A percentile compares a stretch with the other conserved stretches of the same genome.
Evolutionary conservation across 108 stramenopile species (phyloP).

Genomic region (Pseudonitzschia multiseries): DNA sequence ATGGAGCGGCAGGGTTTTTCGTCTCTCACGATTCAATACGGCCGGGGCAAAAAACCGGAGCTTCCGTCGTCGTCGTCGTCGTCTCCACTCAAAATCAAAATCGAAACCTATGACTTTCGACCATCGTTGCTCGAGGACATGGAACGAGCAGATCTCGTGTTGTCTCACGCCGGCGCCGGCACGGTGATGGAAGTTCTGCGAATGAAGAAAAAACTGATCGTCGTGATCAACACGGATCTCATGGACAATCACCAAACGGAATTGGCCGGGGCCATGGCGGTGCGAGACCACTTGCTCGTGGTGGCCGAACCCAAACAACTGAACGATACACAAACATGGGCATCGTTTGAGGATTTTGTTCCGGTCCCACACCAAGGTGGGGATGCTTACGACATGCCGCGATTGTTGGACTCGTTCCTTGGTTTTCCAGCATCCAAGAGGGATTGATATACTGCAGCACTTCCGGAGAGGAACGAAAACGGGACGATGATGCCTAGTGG

Average conservation of each 20-base stretch:
- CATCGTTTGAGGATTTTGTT: slow-evolving; percentile 34
- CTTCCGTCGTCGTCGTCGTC: slow-evolving; percentile 18
- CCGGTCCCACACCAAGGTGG: slow-evolving; percentile 35
- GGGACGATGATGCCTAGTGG: no score
- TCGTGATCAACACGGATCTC: slow-evolving; percentile 84
- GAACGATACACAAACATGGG: slow-evolving; percentile 29
- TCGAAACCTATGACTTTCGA: slow-evolving; percentile 68
- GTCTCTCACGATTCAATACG: slow-evolving; percentile 75
- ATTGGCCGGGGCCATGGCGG: slow-evolving; percentile 83
- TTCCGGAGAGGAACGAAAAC: no score
- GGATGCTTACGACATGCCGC: slow-evolving; percentile 39
- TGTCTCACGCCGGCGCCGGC: slow-evolving; percentile 94
- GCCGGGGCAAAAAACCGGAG: slow-evolving; percentile 54
- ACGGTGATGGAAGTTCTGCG: slow-evolving; percentile 85
- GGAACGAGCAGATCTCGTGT: slow-evolving; percentile 75
- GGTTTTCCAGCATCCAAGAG: slow-evolving; percentile 19
- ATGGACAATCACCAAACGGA: slow-evolving; percentile 98
- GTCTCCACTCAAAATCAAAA: neutral
- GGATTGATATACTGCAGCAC: neutral
- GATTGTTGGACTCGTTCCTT: slow-evolving; percentile 37
- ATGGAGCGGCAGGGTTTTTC: slow-evolving; percentile 50
- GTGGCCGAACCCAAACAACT: slow-evolving; percentile 40
- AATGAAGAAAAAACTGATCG: slow-evolving; percentile 53
- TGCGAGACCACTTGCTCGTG: slow-evolving; percentile 56
- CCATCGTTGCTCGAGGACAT: slow-evolving; percentile 78